Evolutionary conservation across 1,284 basidiomycete species (phyloP).

Genomic region (Leccinum colubrinum): DNA sequence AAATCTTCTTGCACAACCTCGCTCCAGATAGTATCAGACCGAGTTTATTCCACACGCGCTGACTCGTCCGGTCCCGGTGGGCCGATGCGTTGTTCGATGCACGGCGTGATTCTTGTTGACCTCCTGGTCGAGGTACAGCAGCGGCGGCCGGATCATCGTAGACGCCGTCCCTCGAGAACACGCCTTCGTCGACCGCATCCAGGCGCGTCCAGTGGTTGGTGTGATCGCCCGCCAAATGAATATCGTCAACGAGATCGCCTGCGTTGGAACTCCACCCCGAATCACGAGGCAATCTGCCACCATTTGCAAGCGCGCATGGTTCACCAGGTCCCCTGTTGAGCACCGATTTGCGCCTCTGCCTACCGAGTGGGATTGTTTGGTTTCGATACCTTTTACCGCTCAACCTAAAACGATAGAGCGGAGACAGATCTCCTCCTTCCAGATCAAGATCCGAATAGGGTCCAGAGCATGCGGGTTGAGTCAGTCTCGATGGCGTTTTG

Average conservation of each 20-base stretch:
- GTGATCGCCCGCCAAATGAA: neutral
- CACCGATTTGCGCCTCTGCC: neutral
- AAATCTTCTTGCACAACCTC: slow-evolving; percentile 7
- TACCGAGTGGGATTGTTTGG: neutral
- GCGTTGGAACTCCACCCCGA: neutral
- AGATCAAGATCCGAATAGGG: neutral
- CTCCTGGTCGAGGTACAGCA: neutral
- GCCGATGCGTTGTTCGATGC: neutral
- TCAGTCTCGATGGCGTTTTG: neutral
- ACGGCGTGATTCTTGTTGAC: neutral
- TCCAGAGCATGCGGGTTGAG: slow-evolving; percentile 1
- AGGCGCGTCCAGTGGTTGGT: neutral
- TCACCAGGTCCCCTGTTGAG: neutral
- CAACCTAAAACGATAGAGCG: neutral
- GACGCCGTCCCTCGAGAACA: neutral
- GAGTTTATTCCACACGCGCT: slow-evolving; percentile 3
- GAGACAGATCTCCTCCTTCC: slow-evolving; percentile 4
- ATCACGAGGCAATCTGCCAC: slow-evolving; percentile 3
- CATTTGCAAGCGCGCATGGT: neutral
- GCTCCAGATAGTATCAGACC: slow-evolving; percentile 3
- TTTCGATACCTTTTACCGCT: neutral
- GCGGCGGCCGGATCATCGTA: slow-evolving; percentile 22
- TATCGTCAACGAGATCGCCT: neutral
- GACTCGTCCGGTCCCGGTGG: neutral
- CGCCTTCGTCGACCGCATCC: neutral